Evolutionary conservation across 371 early-diverging fungal genomes (phyloP).

Genomic region (Lichtheimia ornata): DNA sequence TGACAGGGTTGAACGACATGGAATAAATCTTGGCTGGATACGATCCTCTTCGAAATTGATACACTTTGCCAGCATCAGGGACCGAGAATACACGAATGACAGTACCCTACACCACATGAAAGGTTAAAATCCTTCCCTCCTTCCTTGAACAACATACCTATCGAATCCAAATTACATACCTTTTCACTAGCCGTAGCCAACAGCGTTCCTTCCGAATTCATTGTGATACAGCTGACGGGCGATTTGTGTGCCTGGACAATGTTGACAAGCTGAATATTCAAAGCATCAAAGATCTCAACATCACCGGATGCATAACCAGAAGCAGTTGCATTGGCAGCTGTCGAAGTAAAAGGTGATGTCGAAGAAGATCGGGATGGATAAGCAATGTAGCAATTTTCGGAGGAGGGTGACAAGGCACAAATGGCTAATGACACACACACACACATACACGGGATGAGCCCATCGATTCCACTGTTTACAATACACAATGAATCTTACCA

Average conservation of each 20-base stretch:
- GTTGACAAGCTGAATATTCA: slow-evolving; percentile 81
- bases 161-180: slow-evolving; percentile 62
- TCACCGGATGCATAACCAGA: slow-evolving; percentile 64
- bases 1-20: slow-evolving; percentile 84
- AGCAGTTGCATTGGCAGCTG: slow-evolving; percentile 4
- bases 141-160: background rate
- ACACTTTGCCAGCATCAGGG: slow-evolving; percentile 85
- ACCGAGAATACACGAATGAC: slow-evolving; percentile 94
- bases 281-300: slow-evolving; percentile 87
- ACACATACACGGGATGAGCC: background rate
- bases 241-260: slow-evolving; percentile 94
- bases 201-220: slow-evolving; percentile 88
- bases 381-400: slow-evolving; percentile 91
- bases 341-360: slow-evolving; percentile 46
- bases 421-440: slow-evolving; percentile 56
- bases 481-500: slow-evolving; percentile 46
- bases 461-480: too few relatives aligned
- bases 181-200: slow-evolving; percentile 96
- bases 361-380: slow-evolving; percentile 79
- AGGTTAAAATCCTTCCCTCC: background rate
- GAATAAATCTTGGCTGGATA: slow-evolving; percentile 91
- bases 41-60: slow-evolving; percentile 93
- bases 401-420: slow-evolving; percentile 91
- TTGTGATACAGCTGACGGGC: slow-evolving; percentile 79
- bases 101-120: slow-evolving; percentile 88